Conservation (phyloP, 2,329 filamentous ascomycete species). For the Ascochyta pisi region DNA sequence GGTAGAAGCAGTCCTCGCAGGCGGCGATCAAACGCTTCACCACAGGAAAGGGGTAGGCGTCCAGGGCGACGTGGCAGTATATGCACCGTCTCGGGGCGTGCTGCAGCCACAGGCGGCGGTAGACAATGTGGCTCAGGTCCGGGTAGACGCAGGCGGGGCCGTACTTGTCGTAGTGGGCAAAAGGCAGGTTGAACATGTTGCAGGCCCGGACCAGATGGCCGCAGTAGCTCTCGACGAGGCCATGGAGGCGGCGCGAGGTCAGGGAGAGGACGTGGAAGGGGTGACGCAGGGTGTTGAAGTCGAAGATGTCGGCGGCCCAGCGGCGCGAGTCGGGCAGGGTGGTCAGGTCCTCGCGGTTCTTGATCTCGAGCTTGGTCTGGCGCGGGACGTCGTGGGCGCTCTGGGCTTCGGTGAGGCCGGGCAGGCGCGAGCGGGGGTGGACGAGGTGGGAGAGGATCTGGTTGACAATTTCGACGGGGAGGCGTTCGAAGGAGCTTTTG, state of each 20-base stretch:
- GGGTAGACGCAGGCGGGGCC: slow-evolving; percentile 33
- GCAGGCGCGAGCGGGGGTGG: slow-evolving; percentile 37
- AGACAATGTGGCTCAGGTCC: slow-evolving; percentile 36
- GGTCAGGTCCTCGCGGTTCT: slow-evolving; percentile 29
- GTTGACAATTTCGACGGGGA: slow-evolving; percentile 39
- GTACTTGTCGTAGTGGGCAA: slow-evolving; percentile 28
- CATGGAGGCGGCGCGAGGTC: slow-evolving; percentile 30
- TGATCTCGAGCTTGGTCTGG: slow-evolving; percentile 25
- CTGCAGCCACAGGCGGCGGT: slow-evolving; percentile 42
- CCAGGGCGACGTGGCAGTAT: slow-evolving; percentile 33
- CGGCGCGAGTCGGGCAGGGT: slow-evolving; percentile 33
- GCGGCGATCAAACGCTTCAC: slow-evolving; percentile 27
- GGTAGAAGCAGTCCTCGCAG: slow-evolving; percentile 41
- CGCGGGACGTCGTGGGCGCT: slow-evolving; percentile 31
- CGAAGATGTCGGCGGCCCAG: slow-evolving; percentile 39
- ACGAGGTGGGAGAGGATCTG: slow-evolving; percentile 40
- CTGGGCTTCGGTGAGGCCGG: slow-evolving; percentile 38
- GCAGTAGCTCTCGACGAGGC: slow-evolving; percentile 36
- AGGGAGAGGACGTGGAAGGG: slow-evolving; percentile 38
- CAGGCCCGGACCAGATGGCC: slow-evolving; percentile 33
- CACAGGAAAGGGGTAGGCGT: slow-evolving; percentile 33
- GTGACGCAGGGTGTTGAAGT: slow-evolving; percentile 29
- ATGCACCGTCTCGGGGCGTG: slow-evolving; percentile 37
- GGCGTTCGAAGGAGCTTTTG: slow-evolving; percentile 27
- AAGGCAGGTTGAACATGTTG: slow-evolving; percentile 43